A percentile compares a stretch with the other conserved stretches of the same genome.
These are phyloP conservation scores for Cyberlindnera xylosilytica DNA, from an alignment of 805 yeast genomes.

Conservation along the genomic window DNA sequence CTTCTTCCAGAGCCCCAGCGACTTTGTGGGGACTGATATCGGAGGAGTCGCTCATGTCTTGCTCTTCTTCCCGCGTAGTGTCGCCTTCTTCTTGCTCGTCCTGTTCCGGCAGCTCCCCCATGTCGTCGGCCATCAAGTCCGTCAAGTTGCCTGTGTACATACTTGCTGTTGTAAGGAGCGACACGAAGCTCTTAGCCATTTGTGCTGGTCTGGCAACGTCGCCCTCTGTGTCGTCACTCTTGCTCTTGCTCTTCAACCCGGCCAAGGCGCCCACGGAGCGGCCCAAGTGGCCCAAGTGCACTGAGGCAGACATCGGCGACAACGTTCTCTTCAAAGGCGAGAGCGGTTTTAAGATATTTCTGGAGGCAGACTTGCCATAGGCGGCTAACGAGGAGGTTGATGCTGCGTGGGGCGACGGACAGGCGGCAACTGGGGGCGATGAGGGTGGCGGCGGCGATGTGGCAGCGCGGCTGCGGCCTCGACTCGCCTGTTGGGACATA, in stretches of 20 bases:
- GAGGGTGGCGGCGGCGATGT: too few species aligned
- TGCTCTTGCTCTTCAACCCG: background rate
- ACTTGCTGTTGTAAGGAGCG: constrained; percentile 55
- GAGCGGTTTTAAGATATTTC: constrained; percentile 11
- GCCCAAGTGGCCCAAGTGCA: constrained; percentile 7
- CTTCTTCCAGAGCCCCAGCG: background rate
- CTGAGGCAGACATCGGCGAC: constrained; percentile 10
- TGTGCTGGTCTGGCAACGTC: constrained; percentile 38
- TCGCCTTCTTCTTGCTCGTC: background rate
- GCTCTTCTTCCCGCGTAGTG: too few species aligned
- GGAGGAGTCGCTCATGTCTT: too few species aligned
- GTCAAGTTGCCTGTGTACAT: constrained; percentile 38
- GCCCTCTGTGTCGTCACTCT: constrained; percentile 15
- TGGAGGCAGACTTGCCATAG: constrained; percentile 1
- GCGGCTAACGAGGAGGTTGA: too few species aligned
- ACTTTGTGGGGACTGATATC: too few species aligned
- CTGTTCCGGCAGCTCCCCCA: background rate
- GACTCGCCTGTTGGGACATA: too few species aligned
- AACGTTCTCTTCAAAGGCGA: constrained; percentile 11
- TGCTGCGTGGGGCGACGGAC: too few species aligned
- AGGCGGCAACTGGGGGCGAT: too few species aligned
- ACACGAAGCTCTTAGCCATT: constrained; percentile 51
- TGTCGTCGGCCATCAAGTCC: constrained; percentile 26
- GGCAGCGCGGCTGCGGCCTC: too few species aligned
- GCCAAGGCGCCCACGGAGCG: constrained; percentile 9